These are phyloP conservation scores for Candida andamanensis DNA, from an alignment of 805 yeast genomes.

Conservation along the genomic window DNA sequence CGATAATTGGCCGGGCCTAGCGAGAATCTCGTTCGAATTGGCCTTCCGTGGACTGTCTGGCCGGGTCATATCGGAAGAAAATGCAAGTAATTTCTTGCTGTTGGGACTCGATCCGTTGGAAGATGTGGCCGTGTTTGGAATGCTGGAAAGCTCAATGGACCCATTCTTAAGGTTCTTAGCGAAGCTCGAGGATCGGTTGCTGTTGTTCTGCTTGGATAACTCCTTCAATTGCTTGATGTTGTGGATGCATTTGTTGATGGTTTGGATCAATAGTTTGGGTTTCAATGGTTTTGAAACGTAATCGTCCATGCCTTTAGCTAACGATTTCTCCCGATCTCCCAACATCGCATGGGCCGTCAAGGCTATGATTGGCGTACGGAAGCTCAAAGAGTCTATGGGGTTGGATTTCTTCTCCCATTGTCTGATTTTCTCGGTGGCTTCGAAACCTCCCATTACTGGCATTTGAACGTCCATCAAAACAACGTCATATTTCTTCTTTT, in stretches of 20 bases:
- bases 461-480: constrained; percentile 91
- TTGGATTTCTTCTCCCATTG: constrained; percentile 82
- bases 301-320: constrained; percentile 90
- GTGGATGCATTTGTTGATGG: constrained; percentile 79
- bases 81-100: constrained; percentile 4
- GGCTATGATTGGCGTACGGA: constrained; percentile 84
- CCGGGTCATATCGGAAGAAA: constrained; percentile 7
- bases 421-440: constrained; percentile 80
- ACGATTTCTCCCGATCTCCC: constrained; percentile 83
- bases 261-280: constrained; percentile 76
- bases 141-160: constrained; percentile 18
- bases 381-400: constrained; percentile 63
- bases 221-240: constrained; percentile 60
- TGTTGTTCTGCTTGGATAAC: constrained; percentile 43
- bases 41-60: constrained; percentile 21
- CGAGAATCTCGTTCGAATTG: constrained; percentile 21
- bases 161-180: constrained; percentile 41
- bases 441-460: constrained; percentile 96
- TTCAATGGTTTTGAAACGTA: constrained; percentile 84
- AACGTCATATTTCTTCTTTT: constrained; percentile 65
- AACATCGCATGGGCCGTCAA: constrained; percentile 92
- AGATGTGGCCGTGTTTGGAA: constrained; percentile 6
- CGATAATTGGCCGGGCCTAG: constrained; percentile 27
- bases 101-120: constrained; percentile 9
- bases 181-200: constrained; percentile 41